Percentiles rank a stretch among this genome's conserved stretches.
Conservation (phyloP, 164 flowering plant genomes). For the Macadamia tetraphylla region DNA sequence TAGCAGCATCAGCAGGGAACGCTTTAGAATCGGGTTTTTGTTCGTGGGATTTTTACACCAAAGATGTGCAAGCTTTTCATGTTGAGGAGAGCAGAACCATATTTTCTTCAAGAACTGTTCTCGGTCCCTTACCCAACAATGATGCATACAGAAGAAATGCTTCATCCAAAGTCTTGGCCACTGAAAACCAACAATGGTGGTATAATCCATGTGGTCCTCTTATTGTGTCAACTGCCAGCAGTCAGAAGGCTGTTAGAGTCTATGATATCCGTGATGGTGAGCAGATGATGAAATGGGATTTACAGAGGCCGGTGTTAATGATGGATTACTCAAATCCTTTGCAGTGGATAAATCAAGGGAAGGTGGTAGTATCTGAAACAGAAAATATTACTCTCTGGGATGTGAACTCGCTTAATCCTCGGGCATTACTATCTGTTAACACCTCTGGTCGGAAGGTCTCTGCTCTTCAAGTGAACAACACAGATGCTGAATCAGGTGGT, state of each 20-base stretch:
- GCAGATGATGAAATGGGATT: constrained; percentile 79
- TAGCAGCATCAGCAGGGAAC: constrained; percentile 97
- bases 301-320: constrained; percentile 50
- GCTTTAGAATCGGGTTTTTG: constrained; percentile 80
- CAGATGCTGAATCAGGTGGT: constrained; percentile 90
- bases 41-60: constrained; percentile 91
- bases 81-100: constrained; percentile 39
- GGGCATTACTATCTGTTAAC: constrained; percentile 49
- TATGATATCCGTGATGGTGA: constrained; percentile 97
- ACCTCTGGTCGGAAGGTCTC: constrained; percentile 51
- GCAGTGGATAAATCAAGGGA: constrained; percentile 95
- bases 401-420: constrained; percentile 67
- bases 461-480: constrained; percentile 85
- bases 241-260: constrained; percentile 49
- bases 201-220: constrained; percentile 94
- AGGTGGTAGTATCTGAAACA: constrained; percentile 76
- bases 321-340: constrained; percentile 90
- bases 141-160: constrained; percentile 36
- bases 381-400: constrained; percentile 85
- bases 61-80: constrained; percentile 68
- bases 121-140: constrained; percentile 51
- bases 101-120: constrained; percentile 50
- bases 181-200: constrained; percentile 83
- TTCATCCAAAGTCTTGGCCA: constrained; percentile 23
- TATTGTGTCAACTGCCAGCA: constrained; percentile 62